Conservation (phyloP, 495 filamentous ascomycete genomes). For the Neurospora sp. region DNA sequence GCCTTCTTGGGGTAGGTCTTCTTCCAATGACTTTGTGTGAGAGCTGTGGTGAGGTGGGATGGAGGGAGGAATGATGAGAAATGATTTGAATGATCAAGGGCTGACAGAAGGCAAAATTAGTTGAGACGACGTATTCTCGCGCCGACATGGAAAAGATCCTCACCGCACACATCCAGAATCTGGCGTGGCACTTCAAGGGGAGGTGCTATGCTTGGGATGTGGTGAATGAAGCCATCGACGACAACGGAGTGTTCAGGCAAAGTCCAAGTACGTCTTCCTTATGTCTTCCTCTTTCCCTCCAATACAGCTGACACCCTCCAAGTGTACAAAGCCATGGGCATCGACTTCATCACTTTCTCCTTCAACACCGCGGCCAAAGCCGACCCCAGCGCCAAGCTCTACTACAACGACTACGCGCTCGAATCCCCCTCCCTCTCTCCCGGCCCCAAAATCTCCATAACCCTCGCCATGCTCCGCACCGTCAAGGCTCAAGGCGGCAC, state of each 20-base stretch:
- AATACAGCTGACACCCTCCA: too few species aligned
- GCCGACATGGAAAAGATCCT: background rate
- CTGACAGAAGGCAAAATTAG: background rate
- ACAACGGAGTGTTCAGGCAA: slow-evolving; percentile 28
- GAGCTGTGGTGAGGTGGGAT: too few species aligned
- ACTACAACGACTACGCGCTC: slow-evolving; percentile 59
- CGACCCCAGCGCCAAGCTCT: slow-evolving; percentile 27
- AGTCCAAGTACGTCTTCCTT: slow-evolving; percentile 10
- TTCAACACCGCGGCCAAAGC: slow-evolving; percentile 31
- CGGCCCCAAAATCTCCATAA: slow-evolving; percentile 31
- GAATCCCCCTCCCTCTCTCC: slow-evolving; percentile 32
- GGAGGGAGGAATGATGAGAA: background rate
- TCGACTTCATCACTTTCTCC: slow-evolving; percentile 32
- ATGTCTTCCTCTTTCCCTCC: too few species aligned
- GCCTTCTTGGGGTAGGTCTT: slow-evolving; percentile 35
- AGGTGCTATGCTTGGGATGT: slow-evolving; percentile 37
- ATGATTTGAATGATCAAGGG: background rate
- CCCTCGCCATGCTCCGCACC: slow-evolving; percentile 33
- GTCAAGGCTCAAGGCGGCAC: slow-evolving; percentile 34
- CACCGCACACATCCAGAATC: slow-evolving; percentile 31
- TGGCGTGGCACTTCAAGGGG: slow-evolving; percentile 42
- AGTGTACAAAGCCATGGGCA: slow-evolving; percentile 33
- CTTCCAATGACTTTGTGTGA: too few species aligned
- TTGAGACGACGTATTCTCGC: background rate
- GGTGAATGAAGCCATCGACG: slow-evolving; percentile 41